Evolutionary conservation across 495 filamentous ascomycete genomes (phyloP).

Genomic region (Xylaria cubensis): DNA sequence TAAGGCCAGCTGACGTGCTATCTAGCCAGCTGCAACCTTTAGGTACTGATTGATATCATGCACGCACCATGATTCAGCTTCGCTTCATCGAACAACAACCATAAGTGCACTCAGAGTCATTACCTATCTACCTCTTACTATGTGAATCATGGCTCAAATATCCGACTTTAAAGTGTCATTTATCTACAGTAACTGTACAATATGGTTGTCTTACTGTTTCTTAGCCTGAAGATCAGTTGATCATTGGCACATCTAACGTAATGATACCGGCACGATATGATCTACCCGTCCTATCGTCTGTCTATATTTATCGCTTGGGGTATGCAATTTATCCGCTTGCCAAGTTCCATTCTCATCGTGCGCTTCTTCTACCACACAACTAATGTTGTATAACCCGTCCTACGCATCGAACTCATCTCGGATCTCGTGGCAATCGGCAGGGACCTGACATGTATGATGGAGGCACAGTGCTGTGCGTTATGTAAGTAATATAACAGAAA

Average conservation of each 20-base stretch:
- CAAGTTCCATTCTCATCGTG: background rate
- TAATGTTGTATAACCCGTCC: background rate
- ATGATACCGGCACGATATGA: background rate
- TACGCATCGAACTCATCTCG: background rate
- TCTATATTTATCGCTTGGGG: slow-evolving; percentile 1
- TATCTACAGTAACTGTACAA: background rate
- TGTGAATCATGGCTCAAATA: background rate
- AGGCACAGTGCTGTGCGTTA: background rate
- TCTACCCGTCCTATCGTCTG: background rate
- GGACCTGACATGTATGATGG: slow-evolving; percentile 6
- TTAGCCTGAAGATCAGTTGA: background rate
- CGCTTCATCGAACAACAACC: background rate
- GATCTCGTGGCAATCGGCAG: slow-evolving; percentile 12
- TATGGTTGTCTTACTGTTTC: background rate
- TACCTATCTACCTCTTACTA: background rate
- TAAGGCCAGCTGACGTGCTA: background rate
- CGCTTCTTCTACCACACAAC: background rate
- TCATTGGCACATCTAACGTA: background rate
- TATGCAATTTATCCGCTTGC: background rate
- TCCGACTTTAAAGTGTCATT: background rate
- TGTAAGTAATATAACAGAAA: slow-evolving; percentile 15
- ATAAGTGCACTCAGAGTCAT: too few species aligned
- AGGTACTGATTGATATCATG: background rate
- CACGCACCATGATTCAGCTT: background rate
- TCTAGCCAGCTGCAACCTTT: background rate